These are phyloP conservation scores for Pelagomonas calceolata DNA, from an alignment of 108 stramenopile species.

Conservation along the genomic window DNA sequence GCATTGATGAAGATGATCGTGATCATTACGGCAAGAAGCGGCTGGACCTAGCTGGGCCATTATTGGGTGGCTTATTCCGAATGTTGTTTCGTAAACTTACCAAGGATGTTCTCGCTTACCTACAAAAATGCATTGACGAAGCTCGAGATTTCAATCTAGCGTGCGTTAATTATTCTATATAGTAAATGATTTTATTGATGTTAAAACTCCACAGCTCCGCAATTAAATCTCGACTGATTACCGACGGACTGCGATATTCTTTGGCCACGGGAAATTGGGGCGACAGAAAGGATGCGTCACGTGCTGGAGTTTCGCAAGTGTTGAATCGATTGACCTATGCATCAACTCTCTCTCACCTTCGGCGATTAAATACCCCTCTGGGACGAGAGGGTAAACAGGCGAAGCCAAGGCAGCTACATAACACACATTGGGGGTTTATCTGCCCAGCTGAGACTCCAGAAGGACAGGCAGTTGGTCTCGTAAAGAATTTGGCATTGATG, in stretches of 20 bases:
- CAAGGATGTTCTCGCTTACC: slow-evolving; percentile 75
- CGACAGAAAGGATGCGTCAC: slow-evolving; percentile 71
- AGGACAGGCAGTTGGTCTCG: slow-evolving; percentile 92
- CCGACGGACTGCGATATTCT: slow-evolving; percentile 89
- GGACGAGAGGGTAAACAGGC: slow-evolving; percentile 96
- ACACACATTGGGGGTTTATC: slow-evolving; percentile 98
- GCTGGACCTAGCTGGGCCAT: slow-evolving; percentile 93
- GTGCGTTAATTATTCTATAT: slow-evolving; percentile 72
- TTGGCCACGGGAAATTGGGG: slow-evolving; percentile 99
- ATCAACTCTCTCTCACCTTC: slow-evolving; percentile 89
- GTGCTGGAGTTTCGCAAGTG: slow-evolving; percentile 97
- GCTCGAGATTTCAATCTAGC: slow-evolving; percentile 89
- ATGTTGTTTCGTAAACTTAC: slow-evolving; percentile 87
- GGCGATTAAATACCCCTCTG: slow-evolving; percentile 93
- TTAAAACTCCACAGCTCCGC: slow-evolving; percentile 23
- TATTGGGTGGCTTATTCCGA: slow-evolving; percentile 88
- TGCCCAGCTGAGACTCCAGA: slow-evolving; percentile 90
- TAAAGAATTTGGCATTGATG: slow-evolving; percentile 88
- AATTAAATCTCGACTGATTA: slow-evolving; percentile 42
- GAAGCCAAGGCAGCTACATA: slow-evolving; percentile 94
- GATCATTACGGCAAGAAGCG: slow-evolving; percentile 99
- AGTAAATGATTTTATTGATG: too few species aligned
- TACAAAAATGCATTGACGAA: slow-evolving; percentile 90
- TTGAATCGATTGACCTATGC: slow-evolving; percentile 95
- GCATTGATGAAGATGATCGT: slow-evolving; percentile 90